Evolutionary conservation across 2,329 filamentous ascomycete genomes (phyloP), one percentile per base, ranked within the genome.

Genomic region (Xylaria sp.): DNA sequence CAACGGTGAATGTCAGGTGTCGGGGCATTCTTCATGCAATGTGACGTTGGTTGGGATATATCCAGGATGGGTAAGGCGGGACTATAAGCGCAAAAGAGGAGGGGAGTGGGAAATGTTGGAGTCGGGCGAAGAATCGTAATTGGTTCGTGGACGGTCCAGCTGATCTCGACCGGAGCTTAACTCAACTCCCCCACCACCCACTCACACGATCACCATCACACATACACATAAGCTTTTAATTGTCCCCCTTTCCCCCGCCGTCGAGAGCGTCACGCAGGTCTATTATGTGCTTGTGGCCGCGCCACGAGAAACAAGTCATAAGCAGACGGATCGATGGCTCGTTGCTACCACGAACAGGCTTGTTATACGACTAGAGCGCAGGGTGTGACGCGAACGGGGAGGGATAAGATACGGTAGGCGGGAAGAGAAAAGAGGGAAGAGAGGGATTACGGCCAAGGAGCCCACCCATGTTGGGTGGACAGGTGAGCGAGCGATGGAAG

Each of bases 101-200:
- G n/a, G 35, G 29, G 29, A 53, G 61, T 27, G 47, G 35, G 29
- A 44, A 16, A 53, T 35, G 65, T 71, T 70, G 71, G 65, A 65
- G 70, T 47, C 23, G 67, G 18, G 65, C 6, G 10, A 42, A 9
- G 53, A 13, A 63, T 70, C 40, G 67, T 77, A 70, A 82, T 82
- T 82, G 81, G 81, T 65, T 69, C 77, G 73, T 74, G 77, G 72
- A 75, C 5, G 12, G 74, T 76, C 63, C 81, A 82, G 78, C 77
- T 82, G 81, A 82, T 79, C 72, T 64, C 16, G n/a, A 9, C n/a
- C 18, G 16, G 1, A 50, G 63, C 42, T 55, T 57, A 61, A 62
- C 55, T 23, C 35, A 51, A 44, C 40, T 21, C 47, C 64, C 57
- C 57, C 58, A 55, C 16, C 40, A 1, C 21, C 27, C 53, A 50